Percentiles rank a stretch among this genome's conserved stretches.
Evolutionary conservation across 2,329 filamentous ascomycete genomes (phyloP).

Genomic region (Cladosporium sp.): DNA sequence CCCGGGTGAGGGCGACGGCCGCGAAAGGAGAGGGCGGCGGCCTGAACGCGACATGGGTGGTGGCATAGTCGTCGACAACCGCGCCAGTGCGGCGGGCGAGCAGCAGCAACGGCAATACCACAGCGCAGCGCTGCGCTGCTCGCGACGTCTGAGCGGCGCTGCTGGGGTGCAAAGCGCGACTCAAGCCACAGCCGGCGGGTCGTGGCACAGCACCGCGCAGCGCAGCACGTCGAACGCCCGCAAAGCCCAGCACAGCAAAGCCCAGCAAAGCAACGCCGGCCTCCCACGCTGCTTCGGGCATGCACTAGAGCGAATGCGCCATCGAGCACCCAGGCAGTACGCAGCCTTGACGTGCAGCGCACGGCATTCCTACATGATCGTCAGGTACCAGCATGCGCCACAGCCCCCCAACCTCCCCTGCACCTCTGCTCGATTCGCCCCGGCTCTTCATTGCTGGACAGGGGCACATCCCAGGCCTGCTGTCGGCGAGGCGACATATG

Average conservation of each 20-base stretch:
- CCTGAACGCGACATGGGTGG: background rate
- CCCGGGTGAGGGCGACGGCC: background rate
- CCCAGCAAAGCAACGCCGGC: too few species aligned
- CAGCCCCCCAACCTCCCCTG: background rate
- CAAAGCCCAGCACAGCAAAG: too few species aligned
- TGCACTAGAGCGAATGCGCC: background rate
- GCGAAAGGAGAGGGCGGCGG: background rate
- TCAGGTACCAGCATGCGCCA: conserved; percentile 12
- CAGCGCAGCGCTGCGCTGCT: background rate
- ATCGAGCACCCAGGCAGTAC: background rate
- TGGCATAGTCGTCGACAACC: background rate
- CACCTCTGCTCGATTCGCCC: background rate
- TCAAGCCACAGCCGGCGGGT: background rate
- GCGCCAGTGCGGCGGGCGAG: background rate
- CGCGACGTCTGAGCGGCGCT: too few species aligned
- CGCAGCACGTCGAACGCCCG: too few species aligned
- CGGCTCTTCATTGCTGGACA: conserved; percentile 9
- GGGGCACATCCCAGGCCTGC: conserved; percentile 7
- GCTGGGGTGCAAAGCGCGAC: background rate
- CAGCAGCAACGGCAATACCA: background rate
- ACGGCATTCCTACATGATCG: background rate
- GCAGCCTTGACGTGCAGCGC: conserved; percentile 4
- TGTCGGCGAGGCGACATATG: conserved; percentile 9
- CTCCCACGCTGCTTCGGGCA: background rate
- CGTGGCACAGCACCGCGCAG: background rate